Evolutionary conservation across 1,284 basidiomycete species (phyloP).

Genomic region (Phellopilus nigrolimitatus): DNA sequence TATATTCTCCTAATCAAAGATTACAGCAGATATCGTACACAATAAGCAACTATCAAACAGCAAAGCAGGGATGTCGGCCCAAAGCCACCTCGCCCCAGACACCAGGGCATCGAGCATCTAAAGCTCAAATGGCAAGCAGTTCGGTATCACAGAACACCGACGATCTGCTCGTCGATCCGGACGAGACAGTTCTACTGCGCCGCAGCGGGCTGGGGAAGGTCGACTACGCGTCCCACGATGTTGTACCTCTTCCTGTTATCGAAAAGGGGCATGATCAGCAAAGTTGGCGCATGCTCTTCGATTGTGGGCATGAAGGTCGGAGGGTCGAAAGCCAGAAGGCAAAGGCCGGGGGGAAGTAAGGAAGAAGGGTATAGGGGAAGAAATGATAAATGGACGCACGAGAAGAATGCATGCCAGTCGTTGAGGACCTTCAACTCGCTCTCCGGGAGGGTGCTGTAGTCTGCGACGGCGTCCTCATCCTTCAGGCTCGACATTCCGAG

Average conservation of each 20-base stretch:
- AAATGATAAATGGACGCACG: constrained; percentile 38
- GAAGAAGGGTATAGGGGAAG: not conserved
- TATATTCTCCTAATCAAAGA: too few species aligned
- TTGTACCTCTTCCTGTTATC: constrained; percentile 72
- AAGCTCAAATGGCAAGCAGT: too few species aligned
- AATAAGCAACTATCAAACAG: too few species aligned
- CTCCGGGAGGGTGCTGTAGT: constrained; percentile 76
- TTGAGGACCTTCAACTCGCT: constrained; percentile 81
- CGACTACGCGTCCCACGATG: constrained; percentile 64
- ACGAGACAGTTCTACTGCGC: not conserved
- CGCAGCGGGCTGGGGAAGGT: constrained; percentile 26
- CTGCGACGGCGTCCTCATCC: constrained; percentile 81
- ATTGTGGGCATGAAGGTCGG: not conserved
- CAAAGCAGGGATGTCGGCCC: too few species aligned
- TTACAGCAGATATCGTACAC: too few species aligned
- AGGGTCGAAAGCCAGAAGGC: not conserved
- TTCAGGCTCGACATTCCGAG: constrained; percentile 87
- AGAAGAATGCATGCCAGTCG: constrained; percentile 85
- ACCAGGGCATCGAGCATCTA: too few species aligned
- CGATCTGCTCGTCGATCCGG: not conserved
- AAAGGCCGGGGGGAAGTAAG: constrained; percentile 1
- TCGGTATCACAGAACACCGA: not conserved
- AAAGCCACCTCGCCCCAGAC: too few species aligned
- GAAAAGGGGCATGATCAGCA: not conserved
- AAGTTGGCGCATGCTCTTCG: not conserved